phyloP scores from a whole-genome alignment of 139 green algal genomes.

The Tetraselmis striata region DNA sequence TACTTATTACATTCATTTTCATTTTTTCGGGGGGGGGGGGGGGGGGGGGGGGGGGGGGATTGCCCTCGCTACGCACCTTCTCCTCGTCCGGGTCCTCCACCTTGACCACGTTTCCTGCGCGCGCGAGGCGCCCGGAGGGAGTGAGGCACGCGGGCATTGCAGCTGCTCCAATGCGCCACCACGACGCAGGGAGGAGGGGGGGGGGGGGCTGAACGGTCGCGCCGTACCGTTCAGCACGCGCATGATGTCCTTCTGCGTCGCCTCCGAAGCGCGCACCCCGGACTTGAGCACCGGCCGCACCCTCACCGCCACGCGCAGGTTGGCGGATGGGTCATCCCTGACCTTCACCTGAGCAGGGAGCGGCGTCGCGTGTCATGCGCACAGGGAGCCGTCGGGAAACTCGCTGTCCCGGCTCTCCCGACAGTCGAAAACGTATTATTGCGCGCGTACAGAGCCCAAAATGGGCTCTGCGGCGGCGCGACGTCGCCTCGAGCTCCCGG shows the following conservation, averaged over 20 bases:
- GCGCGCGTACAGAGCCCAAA: neutral
- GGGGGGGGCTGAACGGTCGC: too few species aligned
- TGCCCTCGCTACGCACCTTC: neutral
- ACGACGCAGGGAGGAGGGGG: too few species aligned
- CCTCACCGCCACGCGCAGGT: conserved; percentile 49
- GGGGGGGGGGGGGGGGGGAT: too few species aligned
- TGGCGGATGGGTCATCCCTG: neutral
- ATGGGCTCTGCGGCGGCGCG: too few species aligned
- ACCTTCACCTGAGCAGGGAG: neutral
- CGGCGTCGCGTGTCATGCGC: neutral
- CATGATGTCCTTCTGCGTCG: conserved; percentile 16
- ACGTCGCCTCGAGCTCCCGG: too few species aligned
- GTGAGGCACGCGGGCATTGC: too few species aligned
- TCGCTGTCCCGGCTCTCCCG: neutral
- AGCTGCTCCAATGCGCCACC: too few species aligned
- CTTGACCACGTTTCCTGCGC: conserved; percentile 23
- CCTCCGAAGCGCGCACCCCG: conserved; percentile 19
- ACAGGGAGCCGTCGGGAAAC: neutral
- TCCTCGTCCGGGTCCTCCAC: conserved; percentile 31
- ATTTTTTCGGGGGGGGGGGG: too few species aligned
- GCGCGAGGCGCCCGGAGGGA: too few species aligned
- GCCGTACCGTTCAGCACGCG: conserved; percentile 20
- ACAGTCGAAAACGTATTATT: neutral
- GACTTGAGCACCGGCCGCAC: conserved; percentile 50
- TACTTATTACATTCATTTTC: too few species aligned